Conservation (phyloP, 2,329 filamentous ascomycete genomes). For the Fusarium napiforme region DNA sequence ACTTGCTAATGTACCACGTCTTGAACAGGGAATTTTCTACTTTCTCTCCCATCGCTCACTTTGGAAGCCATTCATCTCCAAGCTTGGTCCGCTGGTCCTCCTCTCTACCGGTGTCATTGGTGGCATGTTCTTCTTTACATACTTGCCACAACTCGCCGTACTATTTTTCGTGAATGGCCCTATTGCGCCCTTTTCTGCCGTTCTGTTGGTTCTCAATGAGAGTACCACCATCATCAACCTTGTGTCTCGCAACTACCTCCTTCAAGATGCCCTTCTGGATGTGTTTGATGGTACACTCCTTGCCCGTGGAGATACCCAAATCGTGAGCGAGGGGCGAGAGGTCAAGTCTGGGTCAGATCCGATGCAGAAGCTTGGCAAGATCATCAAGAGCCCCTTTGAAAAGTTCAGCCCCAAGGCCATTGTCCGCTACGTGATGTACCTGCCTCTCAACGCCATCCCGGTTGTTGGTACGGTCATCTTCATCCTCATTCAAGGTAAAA, state of each 20-base stretch:
- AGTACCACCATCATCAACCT: constrained; percentile 68
- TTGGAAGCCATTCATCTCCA: constrained; percentile 68
- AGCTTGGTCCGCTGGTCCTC: constrained; percentile 69
- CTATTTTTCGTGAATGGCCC: constrained; percentile 88
- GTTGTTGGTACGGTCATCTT: constrained; percentile 87
- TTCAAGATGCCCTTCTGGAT: constrained; percentile 85
- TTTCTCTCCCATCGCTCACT: constrained; percentile 65
- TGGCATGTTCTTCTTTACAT: constrained; percentile 89
- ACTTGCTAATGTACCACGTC: constrained; percentile 14
- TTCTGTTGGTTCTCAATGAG: constrained; percentile 73
- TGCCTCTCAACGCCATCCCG: constrained; percentile 93
- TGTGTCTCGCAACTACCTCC: constrained; percentile 75
- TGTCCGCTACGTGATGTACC: constrained; percentile 83
- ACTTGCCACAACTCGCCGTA: constrained; percentile 84
- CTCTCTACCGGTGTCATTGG: constrained; percentile 78
- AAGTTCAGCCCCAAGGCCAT: constrained; percentile 70
- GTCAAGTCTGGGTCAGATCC: constrained; percentile 71
- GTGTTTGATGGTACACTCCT: constrained; percentile 84
- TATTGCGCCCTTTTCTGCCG: constrained; percentile 77
- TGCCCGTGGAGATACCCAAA: constrained; percentile 59
- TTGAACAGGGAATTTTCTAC: constrained; percentile 66
- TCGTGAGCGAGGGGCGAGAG: constrained; percentile 81
- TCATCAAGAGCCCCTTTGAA: constrained; percentile 67
- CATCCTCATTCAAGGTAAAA: constrained; percentile 75
- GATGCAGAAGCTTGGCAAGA: constrained; percentile 66